These are phyloP conservation scores for Bimuria novae-zelandiae DNA, from an alignment of 2,329 filamentous ascomycete species.

Conservation along the genomic window DNA sequence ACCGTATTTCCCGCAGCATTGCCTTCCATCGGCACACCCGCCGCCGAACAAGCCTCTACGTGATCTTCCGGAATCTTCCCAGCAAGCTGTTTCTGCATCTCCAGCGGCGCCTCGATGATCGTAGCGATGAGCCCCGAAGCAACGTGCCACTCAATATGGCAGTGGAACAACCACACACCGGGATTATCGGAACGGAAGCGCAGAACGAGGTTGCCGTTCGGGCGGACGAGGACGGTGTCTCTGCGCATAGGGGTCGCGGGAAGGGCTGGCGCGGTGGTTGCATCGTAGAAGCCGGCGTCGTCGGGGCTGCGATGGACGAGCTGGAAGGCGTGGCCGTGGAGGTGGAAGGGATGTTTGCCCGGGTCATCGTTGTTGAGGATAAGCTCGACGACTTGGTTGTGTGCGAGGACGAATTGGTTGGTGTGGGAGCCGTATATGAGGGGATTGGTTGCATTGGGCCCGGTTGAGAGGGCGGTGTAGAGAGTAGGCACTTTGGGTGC, in stretches of 20 bases:
- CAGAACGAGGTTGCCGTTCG: constrained; percentile 60
- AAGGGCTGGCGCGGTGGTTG: constrained; percentile 37
- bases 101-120: constrained; percentile 56
- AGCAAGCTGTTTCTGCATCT: constrained; percentile 60
- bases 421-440: constrained; percentile 58
- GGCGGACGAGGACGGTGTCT: constrained; percentile 60
- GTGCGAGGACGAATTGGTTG: constrained; percentile 66
- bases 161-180: constrained; percentile 41
- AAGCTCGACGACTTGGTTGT: constrained; percentile 71
- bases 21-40: constrained; percentile 59
- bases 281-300: constrained; percentile 54
- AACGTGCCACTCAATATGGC: constrained; percentile 48
- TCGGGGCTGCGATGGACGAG: constrained; percentile 39
- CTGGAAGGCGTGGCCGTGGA: constrained; percentile 62
- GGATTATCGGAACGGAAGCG: constrained; percentile 60
- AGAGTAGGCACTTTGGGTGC: constrained; percentile 77
- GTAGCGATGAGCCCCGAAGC: constrained; percentile 57
- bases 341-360: constrained; percentile 69
- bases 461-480: constrained; percentile 72
- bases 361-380: constrained; percentile 76
- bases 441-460: constrained; percentile 52
- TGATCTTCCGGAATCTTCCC: constrained; percentile 67
- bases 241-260: constrained; percentile 52
- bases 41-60: constrained; percentile 61
- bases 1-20: constrained; percentile 76